Conservation (phyloP, 202 grass and related monocot genomes). For the Brachypodium distachyon region DNA sequence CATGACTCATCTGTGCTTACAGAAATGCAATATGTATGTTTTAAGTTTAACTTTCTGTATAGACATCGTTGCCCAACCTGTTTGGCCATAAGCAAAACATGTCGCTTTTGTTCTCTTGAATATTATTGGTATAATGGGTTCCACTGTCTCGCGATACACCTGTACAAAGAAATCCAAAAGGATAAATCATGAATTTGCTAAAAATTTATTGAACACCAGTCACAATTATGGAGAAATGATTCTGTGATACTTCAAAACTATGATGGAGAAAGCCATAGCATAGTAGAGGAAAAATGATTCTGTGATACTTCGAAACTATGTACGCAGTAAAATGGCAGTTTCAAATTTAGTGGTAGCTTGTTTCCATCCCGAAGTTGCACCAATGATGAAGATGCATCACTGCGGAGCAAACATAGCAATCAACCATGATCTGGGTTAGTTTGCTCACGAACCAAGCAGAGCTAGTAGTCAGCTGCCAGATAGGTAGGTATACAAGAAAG, state of each 20-base stretch:
- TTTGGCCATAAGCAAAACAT: conserved; percentile 99
- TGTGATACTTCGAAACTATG: neutral
- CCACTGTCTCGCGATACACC: conserved; percentile 89
- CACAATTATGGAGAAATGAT: neutral
- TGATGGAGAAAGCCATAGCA: neutral
- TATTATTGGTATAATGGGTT: conserved; percentile 96
- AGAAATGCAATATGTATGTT: neutral
- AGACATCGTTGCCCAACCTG: conserved; percentile 54
- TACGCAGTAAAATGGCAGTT: neutral
- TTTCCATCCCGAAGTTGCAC: neutral
- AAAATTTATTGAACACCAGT: neutral
- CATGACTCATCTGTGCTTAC: neutral
- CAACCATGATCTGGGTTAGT: neutral
- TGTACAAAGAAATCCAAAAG: conserved; percentile 35
- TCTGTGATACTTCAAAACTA: neutral
- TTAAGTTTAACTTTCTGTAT: neutral
- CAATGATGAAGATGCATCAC: neutral
- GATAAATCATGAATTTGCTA: conserved; percentile 6
- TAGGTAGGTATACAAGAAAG: neutral
- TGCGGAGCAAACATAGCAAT: neutral
- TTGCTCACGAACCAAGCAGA: conserved; percentile 4
- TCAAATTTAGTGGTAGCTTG: neutral
- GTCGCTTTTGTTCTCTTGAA: conserved; percentile 98
- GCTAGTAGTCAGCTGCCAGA: neutral
- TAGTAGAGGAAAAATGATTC: neutral